Conservation (phyloP, 352 stramenopile species). For the Phytophthora pistaciae region DNA sequence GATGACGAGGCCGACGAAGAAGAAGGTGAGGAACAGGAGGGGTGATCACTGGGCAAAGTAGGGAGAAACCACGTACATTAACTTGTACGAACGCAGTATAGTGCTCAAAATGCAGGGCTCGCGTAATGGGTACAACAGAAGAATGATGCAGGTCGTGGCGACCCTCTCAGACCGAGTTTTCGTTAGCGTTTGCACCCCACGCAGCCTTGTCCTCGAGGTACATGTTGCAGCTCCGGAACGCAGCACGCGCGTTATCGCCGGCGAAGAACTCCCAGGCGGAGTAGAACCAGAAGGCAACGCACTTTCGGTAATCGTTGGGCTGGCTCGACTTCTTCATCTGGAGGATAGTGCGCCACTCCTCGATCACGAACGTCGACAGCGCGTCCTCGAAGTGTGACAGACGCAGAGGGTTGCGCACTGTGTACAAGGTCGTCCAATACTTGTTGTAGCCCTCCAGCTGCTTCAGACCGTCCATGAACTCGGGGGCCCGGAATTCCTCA, state of each 20-base stretch:
- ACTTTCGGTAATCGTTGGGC: slow-evolving; percentile 90
- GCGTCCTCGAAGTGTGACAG: slow-evolving; percentile 82
- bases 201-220: slow-evolving; percentile 76
- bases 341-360: slow-evolving; percentile 83
- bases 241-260: slow-evolving; percentile 72
- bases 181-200: slow-evolving; percentile 46
- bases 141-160: not conserved
- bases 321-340: slow-evolving; percentile 85
- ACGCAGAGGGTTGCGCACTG: slow-evolving; percentile 75
- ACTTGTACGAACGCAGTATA: slow-evolving; percentile 21
- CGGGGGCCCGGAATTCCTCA: slow-evolving; percentile 70
- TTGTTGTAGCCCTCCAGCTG: slow-evolving; percentile 85
- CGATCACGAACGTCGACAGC: slow-evolving; percentile 71
- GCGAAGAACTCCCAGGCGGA: slow-evolving; percentile 87
- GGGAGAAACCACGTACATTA: slow-evolving; percentile 23
- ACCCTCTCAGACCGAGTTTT: slow-evolving; percentile 38
- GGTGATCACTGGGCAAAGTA: not conserved
- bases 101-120: slow-evolving; percentile 25
- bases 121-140: slow-evolving; percentile 19
- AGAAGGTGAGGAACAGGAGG: slow-evolving; percentile 20
- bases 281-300: slow-evolving; percentile 90
- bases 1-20: slow-evolving; percentile 14
- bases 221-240: slow-evolving; percentile 89
- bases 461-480: slow-evolving; percentile 80
- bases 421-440: slow-evolving; percentile 85